Evolutionary conservation across 306 rosid genomes (phyloP).

Genomic region (Astragalus glycyphyllos): DNA sequence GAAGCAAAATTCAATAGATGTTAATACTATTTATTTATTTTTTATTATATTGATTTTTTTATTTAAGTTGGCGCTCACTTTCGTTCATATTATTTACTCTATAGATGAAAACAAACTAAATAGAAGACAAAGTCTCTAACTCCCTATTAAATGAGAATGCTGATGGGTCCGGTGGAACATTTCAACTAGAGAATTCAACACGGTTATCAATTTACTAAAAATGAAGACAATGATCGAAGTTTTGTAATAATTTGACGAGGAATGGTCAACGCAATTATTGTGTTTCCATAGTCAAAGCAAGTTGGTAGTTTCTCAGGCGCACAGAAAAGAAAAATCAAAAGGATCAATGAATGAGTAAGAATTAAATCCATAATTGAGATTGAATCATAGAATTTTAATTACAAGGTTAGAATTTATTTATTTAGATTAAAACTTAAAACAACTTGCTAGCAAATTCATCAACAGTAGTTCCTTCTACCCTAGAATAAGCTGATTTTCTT

Average conservation of each 20-base stretch:
- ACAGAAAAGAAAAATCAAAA: neutral
- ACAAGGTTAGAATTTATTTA: conserved; percentile 9
- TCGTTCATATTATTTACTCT: too few species aligned
- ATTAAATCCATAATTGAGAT: neutral
- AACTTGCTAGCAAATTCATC: conserved; percentile 88
- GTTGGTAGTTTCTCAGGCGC: conserved; percentile 13
- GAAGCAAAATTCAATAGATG: too few species aligned
- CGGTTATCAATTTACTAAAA: neutral
- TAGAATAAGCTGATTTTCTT: conserved; percentile 60
- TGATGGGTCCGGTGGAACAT: too few species aligned
- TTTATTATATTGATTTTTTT: too few species aligned
- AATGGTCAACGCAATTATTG: neutral
- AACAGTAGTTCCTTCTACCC: conserved; percentile 48
- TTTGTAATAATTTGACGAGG: conserved; percentile 13
- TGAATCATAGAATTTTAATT: conserved; percentile 18
- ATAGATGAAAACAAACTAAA: too few species aligned
- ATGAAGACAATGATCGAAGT: neutral
- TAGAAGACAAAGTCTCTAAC: too few species aligned
- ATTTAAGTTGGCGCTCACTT: too few species aligned
- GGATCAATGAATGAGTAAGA: too few species aligned
- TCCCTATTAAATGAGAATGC: too few species aligned
- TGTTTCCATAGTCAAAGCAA: conserved; percentile 14
- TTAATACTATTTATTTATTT: too few species aligned
- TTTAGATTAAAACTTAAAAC: conserved; percentile 33
- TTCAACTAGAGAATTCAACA: neutral